phyloP scores from a whole-genome alignment of 768 basidiomycete genomes.

The Suillus subluteus region DNA sequence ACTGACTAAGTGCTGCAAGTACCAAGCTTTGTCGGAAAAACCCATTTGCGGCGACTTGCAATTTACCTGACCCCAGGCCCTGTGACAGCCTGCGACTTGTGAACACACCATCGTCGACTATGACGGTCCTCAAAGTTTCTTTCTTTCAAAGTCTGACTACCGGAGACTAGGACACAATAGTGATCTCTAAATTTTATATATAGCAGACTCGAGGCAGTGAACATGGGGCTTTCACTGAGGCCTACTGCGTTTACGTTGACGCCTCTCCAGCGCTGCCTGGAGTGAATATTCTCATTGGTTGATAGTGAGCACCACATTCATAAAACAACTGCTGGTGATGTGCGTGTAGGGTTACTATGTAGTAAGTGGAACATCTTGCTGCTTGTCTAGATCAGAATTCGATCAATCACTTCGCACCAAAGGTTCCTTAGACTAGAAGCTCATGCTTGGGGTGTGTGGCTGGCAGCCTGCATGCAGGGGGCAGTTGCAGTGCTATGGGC shows the following conservation, averaged over 20 bases:
- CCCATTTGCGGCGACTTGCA: conserved; percentile 3
- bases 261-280: not conserved
- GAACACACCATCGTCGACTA: not conserved
- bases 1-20: not conserved
- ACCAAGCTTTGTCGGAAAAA: conserved; percentile 7
- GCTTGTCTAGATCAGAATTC: not conserved
- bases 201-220: not conserved
- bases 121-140: not conserved
- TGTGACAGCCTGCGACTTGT: not conserved
- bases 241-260: not conserved
- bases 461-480: not conserved
- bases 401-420: not conserved
- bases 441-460: not conserved
- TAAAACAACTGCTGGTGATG: not conserved
- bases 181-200: not conserved
- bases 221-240: not conserved
- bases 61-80: not conserved
- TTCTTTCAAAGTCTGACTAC: not conserved
- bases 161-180: not conserved
- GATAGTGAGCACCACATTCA: not conserved
- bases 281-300: not conserved
- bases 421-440: not conserved
- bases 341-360: not conserved
- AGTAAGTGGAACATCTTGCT: not conserved
- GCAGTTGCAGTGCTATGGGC: not conserved